Evolutionary conservation across 2,329 filamentous ascomycete species (phyloP).

Genomic region (Bipolaris gigantea): DNA sequence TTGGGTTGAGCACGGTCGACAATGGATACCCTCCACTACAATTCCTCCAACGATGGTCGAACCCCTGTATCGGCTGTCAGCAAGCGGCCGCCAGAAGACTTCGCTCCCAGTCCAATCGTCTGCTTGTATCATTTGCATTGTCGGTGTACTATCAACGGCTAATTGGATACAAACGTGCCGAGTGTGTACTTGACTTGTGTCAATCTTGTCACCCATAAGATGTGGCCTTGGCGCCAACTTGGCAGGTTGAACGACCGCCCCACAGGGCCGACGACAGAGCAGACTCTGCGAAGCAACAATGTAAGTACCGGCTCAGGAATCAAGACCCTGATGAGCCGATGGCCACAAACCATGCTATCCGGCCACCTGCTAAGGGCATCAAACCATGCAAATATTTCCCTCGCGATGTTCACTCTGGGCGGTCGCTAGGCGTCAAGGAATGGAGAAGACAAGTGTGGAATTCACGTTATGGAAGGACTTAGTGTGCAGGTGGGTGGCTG

Average conservation of each 20-base stretch:
- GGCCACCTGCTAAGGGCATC: not conserved
- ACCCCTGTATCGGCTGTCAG: conserved; percentile 8
- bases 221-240: not conserved
- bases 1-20: conserved; percentile 13
- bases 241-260: not conserved
- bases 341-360: not conserved
- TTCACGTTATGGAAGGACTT: not conserved
- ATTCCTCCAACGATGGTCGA: not conserved
- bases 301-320: conserved; percentile 1
- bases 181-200: not conserved
- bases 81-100: conserved; percentile 1
- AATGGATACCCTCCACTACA: conserved; percentile 6
- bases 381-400: not conserved
- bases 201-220: conserved; percentile 4
- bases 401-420: not conserved
- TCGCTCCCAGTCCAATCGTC: conserved; percentile 16
- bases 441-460: not conserved
- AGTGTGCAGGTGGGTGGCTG: not conserved
- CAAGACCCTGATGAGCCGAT: conserved; percentile 6
- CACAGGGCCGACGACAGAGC: conserved; percentile 2
- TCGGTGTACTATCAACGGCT: conserved; percentile 1
- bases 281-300: not conserved
- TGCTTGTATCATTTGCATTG: conserved; percentile 7
- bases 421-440: not conserved
- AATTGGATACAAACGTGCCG: conserved; percentile 1